phyloP scores from a whole-genome alignment of 2,329 filamentous ascomycete species.

The Neoarthrinium moseri region DNA sequence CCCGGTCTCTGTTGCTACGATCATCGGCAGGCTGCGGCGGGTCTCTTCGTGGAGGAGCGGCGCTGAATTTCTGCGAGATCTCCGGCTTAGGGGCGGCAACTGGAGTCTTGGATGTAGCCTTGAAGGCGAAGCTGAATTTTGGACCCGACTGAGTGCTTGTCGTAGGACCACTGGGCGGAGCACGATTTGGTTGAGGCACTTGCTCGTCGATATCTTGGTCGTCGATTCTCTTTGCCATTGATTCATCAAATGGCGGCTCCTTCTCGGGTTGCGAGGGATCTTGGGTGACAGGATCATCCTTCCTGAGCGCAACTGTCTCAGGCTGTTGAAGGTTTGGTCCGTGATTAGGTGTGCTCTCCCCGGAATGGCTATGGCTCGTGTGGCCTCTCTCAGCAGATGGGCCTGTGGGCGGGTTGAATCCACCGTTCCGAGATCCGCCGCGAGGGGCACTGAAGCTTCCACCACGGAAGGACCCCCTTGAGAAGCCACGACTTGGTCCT shows the following conservation, averaged over 20 bases:
- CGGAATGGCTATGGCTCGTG: constrained; percentile 23
- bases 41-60: constrained; percentile 51
- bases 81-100: constrained; percentile 61
- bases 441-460: constrained; percentile 52
- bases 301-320: constrained; percentile 20
- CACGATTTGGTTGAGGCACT: constrained; percentile 55
- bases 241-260: constrained; percentile 65
- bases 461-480: constrained; percentile 56
- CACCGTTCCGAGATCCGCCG: constrained; percentile 52
- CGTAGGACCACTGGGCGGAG: constrained; percentile 53
- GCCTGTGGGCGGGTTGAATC: constrained; percentile 24
- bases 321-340: constrained; percentile 21
- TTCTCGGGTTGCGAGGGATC: constrained; percentile 63
- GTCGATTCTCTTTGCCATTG: no score
- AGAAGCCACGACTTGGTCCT: constrained; percentile 49
- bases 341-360: constrained; percentile 30
- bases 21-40: constrained; percentile 38
- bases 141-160: constrained; percentile 40
- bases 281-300: constrained; percentile 51
- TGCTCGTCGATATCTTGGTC: constrained; percentile 48
- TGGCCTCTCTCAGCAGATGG: constrained; percentile 19
- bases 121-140: constrained; percentile 94
- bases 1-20: constrained; percentile 18
- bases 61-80: constrained; percentile 68
- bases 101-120: constrained; percentile 63